Conservation (phyloP, 805 yeast species). For the Kluyveromyces siamensis region DNA sequence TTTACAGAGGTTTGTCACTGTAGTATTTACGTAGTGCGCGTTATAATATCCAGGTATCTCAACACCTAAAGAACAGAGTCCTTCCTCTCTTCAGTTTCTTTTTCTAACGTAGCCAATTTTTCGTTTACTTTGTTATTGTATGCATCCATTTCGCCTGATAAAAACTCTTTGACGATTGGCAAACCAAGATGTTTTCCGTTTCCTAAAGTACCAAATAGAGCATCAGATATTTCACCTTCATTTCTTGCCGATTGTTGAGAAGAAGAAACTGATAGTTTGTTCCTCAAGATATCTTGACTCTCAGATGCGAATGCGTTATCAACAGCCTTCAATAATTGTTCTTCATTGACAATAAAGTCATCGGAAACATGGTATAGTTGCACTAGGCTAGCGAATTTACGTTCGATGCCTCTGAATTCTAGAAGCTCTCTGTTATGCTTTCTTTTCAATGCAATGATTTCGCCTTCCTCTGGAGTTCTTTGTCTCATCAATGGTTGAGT, state of each 20-base stretch:
- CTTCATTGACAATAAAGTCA: constrained; percentile 65
- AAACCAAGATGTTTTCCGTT: constrained; percentile 27
- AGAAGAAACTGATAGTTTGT: constrained; percentile 11
- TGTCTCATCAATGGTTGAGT: constrained; percentile 62
- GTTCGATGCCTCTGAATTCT: constrained; percentile 44
- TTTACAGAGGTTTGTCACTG: background rate
- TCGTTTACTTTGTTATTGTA: constrained; percentile 20
- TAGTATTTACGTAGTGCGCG: background rate
- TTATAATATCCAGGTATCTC: background rate
- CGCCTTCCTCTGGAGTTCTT: constrained; percentile 63
- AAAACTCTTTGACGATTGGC: constrained; percentile 28
- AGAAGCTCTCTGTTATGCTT: constrained; percentile 52
- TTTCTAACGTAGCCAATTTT: constrained; percentile 1
- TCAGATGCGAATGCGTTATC: constrained; percentile 21
- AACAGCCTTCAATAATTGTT: constrained; percentile 35
- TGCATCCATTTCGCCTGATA: constrained; percentile 25
- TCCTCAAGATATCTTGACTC: constrained; percentile 14
- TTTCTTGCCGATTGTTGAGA: constrained; percentile 13
- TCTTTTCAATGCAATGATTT: constrained; percentile 48
- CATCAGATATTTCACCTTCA: constrained; percentile 25
- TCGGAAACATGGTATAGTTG: constrained; percentile 65
- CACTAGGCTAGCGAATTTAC: constrained; percentile 48
- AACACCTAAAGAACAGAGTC: constrained; percentile 1
- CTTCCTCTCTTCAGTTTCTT: background rate
- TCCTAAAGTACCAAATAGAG: constrained; percentile 31